Percentiles rank a stretch among this genome's conserved stretches.
Evolutionary conservation across 139 green algal species (phyloP).

Genomic region (Penium margaritaceum): DNA sequence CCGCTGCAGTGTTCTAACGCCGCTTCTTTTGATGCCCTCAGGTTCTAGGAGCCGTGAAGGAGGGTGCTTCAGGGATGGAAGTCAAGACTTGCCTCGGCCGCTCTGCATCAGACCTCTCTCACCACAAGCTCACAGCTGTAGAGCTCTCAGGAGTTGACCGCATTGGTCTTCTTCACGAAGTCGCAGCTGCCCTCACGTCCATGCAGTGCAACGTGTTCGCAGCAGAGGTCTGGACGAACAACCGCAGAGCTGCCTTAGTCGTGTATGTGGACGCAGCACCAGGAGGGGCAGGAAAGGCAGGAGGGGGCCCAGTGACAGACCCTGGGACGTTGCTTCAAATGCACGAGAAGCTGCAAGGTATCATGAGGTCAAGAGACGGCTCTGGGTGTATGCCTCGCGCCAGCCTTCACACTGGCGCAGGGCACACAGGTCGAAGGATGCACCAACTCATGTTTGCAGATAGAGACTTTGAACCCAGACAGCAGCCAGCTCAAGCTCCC

Average conservation of each 20-base stretch:
- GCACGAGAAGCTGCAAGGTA: conserved; percentile 3
- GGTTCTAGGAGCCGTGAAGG: conserved; percentile 47
- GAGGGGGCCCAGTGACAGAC: conserved; percentile 31
- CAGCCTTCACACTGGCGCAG: conserved; percentile 3
- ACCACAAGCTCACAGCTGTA: conserved; percentile 66
- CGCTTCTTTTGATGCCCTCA: conserved; percentile 15
- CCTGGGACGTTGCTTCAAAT: conserved; percentile 15
- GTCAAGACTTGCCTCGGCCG: conserved; percentile 34
- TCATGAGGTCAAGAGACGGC: conserved; percentile 37
- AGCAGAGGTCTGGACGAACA: conserved; percentile 61
- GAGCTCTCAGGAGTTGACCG: conserved; percentile 77
- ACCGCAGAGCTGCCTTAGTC: conserved; percentile 33
- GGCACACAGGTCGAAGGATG: conserved; percentile 82
- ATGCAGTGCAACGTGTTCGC: conserved; percentile 79
- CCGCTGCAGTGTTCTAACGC: neutral
- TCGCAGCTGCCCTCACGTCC: conserved; percentile 71
- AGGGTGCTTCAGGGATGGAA: conserved; percentile 27
- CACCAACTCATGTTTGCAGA: conserved; percentile 79
- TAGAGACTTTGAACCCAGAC: conserved; percentile 32
- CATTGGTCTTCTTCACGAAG: conserved; percentile 70
- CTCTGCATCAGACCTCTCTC: conserved; percentile 44
- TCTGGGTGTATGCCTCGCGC: neutral
- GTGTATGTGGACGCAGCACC: conserved; percentile 37
- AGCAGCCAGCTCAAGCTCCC: too few relatives aligned
- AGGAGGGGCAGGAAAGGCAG: conserved; percentile 33